A percentile compares a stretch with the other conserved stretches of the same genome.
Conservation (phyloP, 2,329 filamentous ascomycete genomes). For the Leptosphaerulina australis region DNA sequence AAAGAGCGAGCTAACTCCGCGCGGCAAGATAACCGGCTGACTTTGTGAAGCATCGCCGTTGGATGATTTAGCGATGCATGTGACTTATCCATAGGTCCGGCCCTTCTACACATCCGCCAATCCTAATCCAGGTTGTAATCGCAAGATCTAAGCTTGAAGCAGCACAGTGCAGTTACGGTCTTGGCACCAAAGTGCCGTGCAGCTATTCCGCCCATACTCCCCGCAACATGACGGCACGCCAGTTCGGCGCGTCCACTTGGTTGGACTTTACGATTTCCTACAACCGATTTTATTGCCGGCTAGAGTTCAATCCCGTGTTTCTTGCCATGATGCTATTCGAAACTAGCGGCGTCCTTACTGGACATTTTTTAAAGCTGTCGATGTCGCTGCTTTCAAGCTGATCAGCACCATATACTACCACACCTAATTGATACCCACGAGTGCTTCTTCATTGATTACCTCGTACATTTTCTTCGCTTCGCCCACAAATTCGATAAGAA, state of each 20-base stretch:
- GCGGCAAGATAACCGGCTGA: conserved; percentile 13
- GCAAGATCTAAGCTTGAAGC: not conserved
- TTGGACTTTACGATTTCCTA: conserved; percentile 20
- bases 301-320: conserved; percentile 29
- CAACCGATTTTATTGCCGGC: conserved; percentile 37
- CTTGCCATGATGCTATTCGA: conserved; percentile 31
- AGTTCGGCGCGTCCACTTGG: conserved; percentile 18
- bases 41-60: conserved; percentile 6
- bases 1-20: conserved; percentile 12
- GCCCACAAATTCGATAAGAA: not conserved
- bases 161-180: not conserved
- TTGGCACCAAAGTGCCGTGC: conserved; percentile 33
- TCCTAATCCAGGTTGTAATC: not conserved
- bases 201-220: conserved; percentile 32
- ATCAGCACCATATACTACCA: conserved; percentile 6
- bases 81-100: conserved; percentile 8
- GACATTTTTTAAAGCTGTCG: conserved; percentile 24
- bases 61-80: conserved; percentile 10
- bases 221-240: conserved; percentile 38
- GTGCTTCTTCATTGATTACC: conserved; percentile 4
- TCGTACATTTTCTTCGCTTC: not conserved
- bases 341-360: conserved; percentile 24
- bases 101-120: not conserved
- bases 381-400: conserved; percentile 8
- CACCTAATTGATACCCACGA: conserved; percentile 18